Evolutionary conservation across 2,329 filamentous ascomycete species (phyloP), one percentile per base, ranked within the genome.

Genomic region (Fusarium liriodendri): DNA sequence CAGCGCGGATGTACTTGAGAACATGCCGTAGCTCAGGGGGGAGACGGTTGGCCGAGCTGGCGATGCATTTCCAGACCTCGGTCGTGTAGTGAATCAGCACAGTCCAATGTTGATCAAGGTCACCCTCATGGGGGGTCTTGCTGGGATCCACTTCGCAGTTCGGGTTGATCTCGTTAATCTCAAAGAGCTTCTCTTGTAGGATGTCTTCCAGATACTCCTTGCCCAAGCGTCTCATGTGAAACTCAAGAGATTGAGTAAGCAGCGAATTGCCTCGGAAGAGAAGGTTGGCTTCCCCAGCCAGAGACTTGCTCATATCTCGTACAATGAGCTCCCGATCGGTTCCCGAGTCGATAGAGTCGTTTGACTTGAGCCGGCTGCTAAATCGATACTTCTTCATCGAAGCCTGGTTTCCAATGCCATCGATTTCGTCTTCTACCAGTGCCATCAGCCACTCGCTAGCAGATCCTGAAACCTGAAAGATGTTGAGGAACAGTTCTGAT

Each of bases 121-220:
- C 95, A 29, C 95, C 91, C 10, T 83, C 83, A 22, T 83, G 77
- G 2, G 77, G 72, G 35, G 97, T 87, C 68, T 93, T 92, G 82
- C 94, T 95, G 1, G 97, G 96, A 79, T 99, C 97, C 10, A 99
- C 95, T 82, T 99, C 97, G 82, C 96, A 98, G 77, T 98, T 94
- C 0, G 93, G 93, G 79, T 98, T 95, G 72, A 93, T 90, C 76
- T 96, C 93, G 78, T 97, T 97, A 80, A 99, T 98, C 79, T 97
- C 94, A 67, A 89, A 88, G 52, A 99, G 89, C 82, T 95, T 97
- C 61, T 95, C 92, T n/a, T 91, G 91, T 42, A 99, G 87, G 0
- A 94, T 93, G 59, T 97, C 94, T 76, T 97, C 94, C 2, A 99
- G 85, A 78, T 98, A 99, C 76, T 98, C 95, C 76, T 95, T 96